Evolutionary conservation across 306 rosid genomes (phyloP), one percentile per base, ranked within the genome.

Genomic region (Prunus campanulata): DNA sequence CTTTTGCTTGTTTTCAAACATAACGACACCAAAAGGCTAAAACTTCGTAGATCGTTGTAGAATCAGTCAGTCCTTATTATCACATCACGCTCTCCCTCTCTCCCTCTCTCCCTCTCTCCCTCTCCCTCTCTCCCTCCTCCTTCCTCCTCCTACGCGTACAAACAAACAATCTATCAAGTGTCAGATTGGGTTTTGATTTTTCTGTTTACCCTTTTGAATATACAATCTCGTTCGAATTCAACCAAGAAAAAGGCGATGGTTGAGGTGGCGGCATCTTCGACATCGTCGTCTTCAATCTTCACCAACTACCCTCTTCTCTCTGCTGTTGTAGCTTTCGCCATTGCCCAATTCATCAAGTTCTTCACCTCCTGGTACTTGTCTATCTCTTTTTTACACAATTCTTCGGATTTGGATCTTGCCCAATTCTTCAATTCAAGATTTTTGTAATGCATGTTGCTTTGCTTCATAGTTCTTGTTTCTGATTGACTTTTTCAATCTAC

Each of bases 281-380:
- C 85, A 52, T 59, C 88, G 66, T 79, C 84, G 10, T 24, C 92
- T 6, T 85, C 96, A 25, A n/a, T 86, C 75, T 84, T 92, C 44
- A 67, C 80, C 74, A 92, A 92, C 85, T 92, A 81, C 82, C 96
- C 97, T 56, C 93, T 92, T 78, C 73, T 92, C 77, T 87, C 90
- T 72, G 88, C 97, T 55, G 4, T 90, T 64, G 57, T 81, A 19
- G 88, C 96, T 78, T 92, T 90, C 77, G 66, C 82, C 72, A 60
- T 90, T 42, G 96, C 96, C 47, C 96, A 92, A 71, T 70, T 78
- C 70, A 87, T 71, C 89, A 92, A 90, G 85, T 74, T 92, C 81
- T 82, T 92, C 84, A 86, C 97, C 56, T 2, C 85, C 79, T 87
- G 93, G 91, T 88, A 46, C 65, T 78, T 63, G 24, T 42, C 62